phyloP scores from a whole-genome alignment of 176 grass and related monocot species.

The Cenchrus purpureus region DNA sequence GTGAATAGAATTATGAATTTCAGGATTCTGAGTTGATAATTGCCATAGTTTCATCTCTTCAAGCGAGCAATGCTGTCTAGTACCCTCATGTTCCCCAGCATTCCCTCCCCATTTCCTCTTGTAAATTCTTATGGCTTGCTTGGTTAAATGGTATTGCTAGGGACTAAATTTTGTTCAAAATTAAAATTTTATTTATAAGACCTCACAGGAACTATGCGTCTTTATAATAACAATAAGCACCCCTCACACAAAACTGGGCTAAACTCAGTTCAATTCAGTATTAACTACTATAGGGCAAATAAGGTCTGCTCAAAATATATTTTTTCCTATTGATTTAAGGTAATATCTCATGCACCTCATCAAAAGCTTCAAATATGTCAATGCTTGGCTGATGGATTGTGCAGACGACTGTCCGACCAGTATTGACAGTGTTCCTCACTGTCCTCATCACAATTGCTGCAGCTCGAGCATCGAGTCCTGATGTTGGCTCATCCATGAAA shows the following conservation, averaged over 20 bases:
- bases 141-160: neutral
- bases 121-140: neutral
- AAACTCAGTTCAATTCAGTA: neutral
- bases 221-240: neutral
- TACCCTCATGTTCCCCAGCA: neutral
- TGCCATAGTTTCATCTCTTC: neutral
- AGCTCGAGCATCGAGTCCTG: constrained; percentile 18
- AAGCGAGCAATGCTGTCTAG: neutral
- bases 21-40: neutral
- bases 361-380: constrained; percentile 31
- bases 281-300: neutral
- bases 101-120: neutral
- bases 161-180: neutral
- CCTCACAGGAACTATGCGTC: too few relatives aligned
- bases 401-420: constrained; percentile 23
- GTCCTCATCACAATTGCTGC: constrained; percentile 36
- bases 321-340: neutral
- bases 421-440: constrained; percentile 31
- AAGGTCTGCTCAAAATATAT: neutral
- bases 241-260: neutral
- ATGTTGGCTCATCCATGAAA: constrained; percentile 31
- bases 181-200: neutral
- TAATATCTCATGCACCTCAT: constrained; percentile 17
- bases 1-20: neutral
- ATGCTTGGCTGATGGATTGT: constrained; percentile 33